phyloP scores from a whole-genome alignment of 2,329 filamentous ascomycete genomes.

The Pseudomassariella vexata region DNA sequence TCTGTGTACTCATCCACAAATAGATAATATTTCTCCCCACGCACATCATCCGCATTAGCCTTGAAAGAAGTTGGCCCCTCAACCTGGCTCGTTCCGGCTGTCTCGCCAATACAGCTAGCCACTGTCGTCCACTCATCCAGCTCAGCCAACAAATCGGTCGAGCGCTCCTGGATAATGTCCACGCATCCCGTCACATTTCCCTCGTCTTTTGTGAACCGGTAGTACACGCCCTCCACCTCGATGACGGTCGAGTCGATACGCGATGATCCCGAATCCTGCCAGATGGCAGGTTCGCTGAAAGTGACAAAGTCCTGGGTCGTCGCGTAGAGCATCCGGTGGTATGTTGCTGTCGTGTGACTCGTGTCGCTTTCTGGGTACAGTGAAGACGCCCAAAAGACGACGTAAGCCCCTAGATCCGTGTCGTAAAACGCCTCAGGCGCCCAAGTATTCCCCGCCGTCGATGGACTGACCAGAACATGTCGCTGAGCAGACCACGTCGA shows the following conservation, averaged over 20 bases:
- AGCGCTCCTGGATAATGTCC: slow-evolving; percentile 49
- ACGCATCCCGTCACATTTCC: slow-evolving; percentile 43
- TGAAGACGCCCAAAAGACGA: slow-evolving; percentile 42
- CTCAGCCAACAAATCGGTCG: slow-evolving; percentile 31
- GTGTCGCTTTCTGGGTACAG: slow-evolving; percentile 36
- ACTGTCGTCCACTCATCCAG: slow-evolving; percentile 37
- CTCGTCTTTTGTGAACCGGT: slow-evolving; percentile 52
- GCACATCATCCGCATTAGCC: slow-evolving; percentile 39
- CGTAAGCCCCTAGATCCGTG: slow-evolving; percentile 31
- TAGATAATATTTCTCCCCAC: slow-evolving; percentile 49
- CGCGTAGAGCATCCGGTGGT: slow-evolving; percentile 48
- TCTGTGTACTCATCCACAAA: slow-evolving; percentile 49
- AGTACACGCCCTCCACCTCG: slow-evolving; percentile 33
- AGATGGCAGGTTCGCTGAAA: slow-evolving; percentile 39
- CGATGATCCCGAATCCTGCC: slow-evolving; percentile 45
- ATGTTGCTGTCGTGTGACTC: slow-evolving; percentile 34
- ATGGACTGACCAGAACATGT: slow-evolving; percentile 41
- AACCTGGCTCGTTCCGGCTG: slow-evolving; percentile 41
- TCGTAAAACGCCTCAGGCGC: slow-evolving; percentile 48
- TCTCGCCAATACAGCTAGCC: slow-evolving; percentile 41
- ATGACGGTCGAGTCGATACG: slow-evolving; percentile 49
- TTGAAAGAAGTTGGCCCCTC: slow-evolving; percentile 49
- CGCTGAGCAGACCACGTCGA: slow-evolving; percentile 45
- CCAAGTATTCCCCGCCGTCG: slow-evolving; percentile 47
- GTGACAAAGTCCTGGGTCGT: slow-evolving; percentile 45